Evolutionary conservation across 1,284 basidiomycete species (phyloP).

Genomic region (Boletus mariae): DNA sequence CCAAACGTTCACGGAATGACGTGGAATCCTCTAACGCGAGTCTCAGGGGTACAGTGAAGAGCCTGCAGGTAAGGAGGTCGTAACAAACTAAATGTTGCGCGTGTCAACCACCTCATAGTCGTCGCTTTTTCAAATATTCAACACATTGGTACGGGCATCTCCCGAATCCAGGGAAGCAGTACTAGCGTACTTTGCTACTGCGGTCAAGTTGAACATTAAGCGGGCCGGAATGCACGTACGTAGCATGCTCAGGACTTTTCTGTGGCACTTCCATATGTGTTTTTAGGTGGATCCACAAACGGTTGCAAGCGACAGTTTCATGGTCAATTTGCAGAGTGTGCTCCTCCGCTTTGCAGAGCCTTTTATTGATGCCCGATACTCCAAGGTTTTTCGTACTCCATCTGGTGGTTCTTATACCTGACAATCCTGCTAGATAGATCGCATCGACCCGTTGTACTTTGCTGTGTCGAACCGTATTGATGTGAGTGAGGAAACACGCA

Average conservation of each 20-base stretch:
- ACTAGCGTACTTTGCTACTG: conserved; percentile 78
- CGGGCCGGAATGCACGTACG: conserved; percentile 84
- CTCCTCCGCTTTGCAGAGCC: conserved; percentile 91
- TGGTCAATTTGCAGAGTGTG: conserved; percentile 86
- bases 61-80: conserved; percentile 59
- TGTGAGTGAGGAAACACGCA: conserved; percentile 83
- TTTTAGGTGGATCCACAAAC: conserved; percentile 75
- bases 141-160: conserved; percentile 82
- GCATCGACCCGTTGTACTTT: conserved; percentile 85
- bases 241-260: neutral
- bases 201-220: conserved; percentile 76
- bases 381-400: conserved; percentile 58
- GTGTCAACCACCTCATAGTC: conserved; percentile 39
- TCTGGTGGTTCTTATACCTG: conserved; percentile 5
- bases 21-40: conserved; percentile 83
- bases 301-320: conserved; percentile 90
- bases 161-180: conserved; percentile 80
- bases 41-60: conserved; percentile 76
- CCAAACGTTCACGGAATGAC: conserved; percentile 70
- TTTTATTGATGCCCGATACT: conserved; percentile 90
- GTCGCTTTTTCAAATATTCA: conserved; percentile 86
- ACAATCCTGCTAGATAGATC: conserved; percentile 66
- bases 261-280: neutral
- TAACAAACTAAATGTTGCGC: conserved; percentile 3
- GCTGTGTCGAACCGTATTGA: conserved; percentile 69